A percentile compares a stretch with the other conserved stretches of the same genome.
These are phyloP conservation scores for Alnus rubra DNA, from an alignment of 306 rosid species.

Conservation along the genomic window DNA sequence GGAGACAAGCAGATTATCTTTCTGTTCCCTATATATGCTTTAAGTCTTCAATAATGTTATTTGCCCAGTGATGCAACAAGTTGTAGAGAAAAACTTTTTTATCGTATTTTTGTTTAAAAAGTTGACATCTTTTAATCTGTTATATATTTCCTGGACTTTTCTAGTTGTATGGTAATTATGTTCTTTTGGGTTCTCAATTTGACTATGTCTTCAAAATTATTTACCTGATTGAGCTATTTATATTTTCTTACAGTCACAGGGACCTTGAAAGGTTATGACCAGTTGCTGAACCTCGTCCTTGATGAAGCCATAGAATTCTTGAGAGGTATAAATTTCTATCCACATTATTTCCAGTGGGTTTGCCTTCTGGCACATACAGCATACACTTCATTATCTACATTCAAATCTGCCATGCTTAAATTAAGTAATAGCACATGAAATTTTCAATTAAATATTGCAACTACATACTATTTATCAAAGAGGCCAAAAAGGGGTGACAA, in stretches of 20 bases:
- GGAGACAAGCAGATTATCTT: neutral
- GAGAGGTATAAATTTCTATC: slow-evolving; percentile 55
- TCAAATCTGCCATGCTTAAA: neutral
- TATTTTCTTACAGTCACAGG: slow-evolving; percentile 59
- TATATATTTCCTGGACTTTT: neutral
- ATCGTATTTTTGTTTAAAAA: neutral
- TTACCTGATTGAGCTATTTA: neutral
- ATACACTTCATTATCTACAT: neutral
- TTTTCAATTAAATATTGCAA: neutral
- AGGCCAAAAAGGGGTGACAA: neutral
- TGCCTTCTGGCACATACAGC: neutral
- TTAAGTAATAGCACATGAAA: neutral
- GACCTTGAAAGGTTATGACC: slow-evolving; percentile 93
- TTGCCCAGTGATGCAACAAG: neutral
- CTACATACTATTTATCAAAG: neutral
- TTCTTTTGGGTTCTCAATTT: neutral
- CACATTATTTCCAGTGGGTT: neutral
- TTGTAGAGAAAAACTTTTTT: neutral
- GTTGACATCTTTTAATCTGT: neutral
- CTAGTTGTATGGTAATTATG: neutral
- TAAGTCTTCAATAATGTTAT: neutral
- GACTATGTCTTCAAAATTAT: neutral
- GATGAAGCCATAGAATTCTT: slow-evolving; percentile 92
- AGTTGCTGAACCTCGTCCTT: slow-evolving; percentile 83
- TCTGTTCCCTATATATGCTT: neutral